phyloP scores from a whole-genome alignment of 306 rosid species.

The Pyrus pyrifolia region DNA sequence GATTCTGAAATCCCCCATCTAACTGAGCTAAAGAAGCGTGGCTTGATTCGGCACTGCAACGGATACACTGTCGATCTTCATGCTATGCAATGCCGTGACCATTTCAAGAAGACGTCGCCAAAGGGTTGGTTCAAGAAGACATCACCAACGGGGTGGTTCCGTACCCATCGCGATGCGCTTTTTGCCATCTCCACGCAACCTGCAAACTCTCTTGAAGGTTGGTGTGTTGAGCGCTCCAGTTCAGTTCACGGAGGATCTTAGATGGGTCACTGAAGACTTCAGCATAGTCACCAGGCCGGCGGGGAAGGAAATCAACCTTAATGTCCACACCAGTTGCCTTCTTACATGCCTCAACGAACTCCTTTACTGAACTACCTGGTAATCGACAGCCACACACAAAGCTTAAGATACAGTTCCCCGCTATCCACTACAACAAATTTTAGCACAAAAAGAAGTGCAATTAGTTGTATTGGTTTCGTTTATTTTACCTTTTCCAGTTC shows the following conservation, averaged over 20 bases:
- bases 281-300: constrained; percentile 96
- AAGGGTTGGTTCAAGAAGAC: constrained; percentile 37
- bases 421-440: not conserved
- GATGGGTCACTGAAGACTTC: constrained; percentile 81
- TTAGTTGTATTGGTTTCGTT: not conserved
- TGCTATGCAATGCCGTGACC: constrained; percentile 17
- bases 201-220: constrained; percentile 66
- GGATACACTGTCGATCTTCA: constrained; percentile 10
- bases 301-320: constrained; percentile 73
- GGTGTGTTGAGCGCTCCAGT: constrained; percentile 77
- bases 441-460: not conserved
- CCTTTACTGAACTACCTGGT: constrained; percentile 87
- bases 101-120: constrained; percentile 25
- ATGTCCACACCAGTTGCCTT: constrained; percentile 78
- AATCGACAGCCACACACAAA: constrained; percentile 6
- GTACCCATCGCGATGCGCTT: constrained; percentile 67
- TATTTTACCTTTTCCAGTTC: constrained; percentile 78
- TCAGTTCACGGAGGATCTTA: constrained; percentile 59
- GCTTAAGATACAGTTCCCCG: not conserved
- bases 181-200: constrained; percentile 92
- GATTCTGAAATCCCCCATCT: constrained; percentile 2
- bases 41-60: constrained; percentile 11
- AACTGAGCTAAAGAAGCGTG: constrained; percentile 21
- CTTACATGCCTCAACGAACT: constrained; percentile 90
- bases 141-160: constrained; percentile 25